Evolutionary conservation across 768 basidiomycete genomes (phyloP).

Genomic region (Xanthoconium stramineum): DNA sequence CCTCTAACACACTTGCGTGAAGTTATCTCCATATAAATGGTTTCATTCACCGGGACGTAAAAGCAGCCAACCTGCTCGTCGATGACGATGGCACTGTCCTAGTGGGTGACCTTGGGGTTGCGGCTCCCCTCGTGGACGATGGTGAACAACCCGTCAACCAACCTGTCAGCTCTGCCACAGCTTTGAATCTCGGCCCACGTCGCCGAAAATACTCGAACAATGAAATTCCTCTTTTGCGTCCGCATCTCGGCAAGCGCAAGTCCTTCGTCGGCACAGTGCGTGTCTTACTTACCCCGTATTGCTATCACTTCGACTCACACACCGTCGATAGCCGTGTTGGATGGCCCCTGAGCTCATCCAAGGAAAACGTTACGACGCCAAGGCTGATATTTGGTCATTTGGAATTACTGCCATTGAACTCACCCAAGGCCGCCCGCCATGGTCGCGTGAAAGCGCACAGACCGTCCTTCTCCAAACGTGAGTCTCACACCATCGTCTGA

Average conservation of each 20-base stretch:
- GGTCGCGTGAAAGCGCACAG: slow-evolving; percentile 70
- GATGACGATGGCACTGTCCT: slow-evolving; percentile 90
- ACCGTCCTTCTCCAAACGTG: slow-evolving; percentile 74
- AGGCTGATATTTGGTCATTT: slow-evolving; percentile 95
- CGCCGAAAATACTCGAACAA: slow-evolving; percentile 1
- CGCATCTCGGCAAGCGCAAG: slow-evolving; percentile 71
- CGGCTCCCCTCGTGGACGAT: slow-evolving; percentile 77
- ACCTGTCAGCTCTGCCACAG: slow-evolving; percentile 19
- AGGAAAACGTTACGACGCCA: slow-evolving; percentile 77
- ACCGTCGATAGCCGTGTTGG: slow-evolving; percentile 70
- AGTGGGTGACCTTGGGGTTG: slow-evolving; percentile 90
- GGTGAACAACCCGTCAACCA: slow-evolving; percentile 37
- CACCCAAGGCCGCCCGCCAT: slow-evolving; percentile 83
- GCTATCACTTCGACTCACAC: neutral
- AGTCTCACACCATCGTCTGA: slow-evolving; percentile 17
- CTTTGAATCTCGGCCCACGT: slow-evolving; percentile 35
- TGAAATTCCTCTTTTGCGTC: slow-evolving; percentile 26
- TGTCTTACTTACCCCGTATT: slow-evolving; percentile 1
- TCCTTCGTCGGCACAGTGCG: slow-evolving; percentile 90
- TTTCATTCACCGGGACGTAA: slow-evolving; percentile 91
- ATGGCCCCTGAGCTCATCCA: slow-evolving; percentile 95
- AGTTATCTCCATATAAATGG: slow-evolving; percentile 89
- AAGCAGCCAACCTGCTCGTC: slow-evolving; percentile 90
- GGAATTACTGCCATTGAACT: slow-evolving; percentile 94
- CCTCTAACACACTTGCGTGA: slow-evolving; percentile 4